Evolutionary conservation across 2,329 filamentous ascomycete genomes (phyloP).

Genomic region (Pseudonectria foliicola): DNA sequence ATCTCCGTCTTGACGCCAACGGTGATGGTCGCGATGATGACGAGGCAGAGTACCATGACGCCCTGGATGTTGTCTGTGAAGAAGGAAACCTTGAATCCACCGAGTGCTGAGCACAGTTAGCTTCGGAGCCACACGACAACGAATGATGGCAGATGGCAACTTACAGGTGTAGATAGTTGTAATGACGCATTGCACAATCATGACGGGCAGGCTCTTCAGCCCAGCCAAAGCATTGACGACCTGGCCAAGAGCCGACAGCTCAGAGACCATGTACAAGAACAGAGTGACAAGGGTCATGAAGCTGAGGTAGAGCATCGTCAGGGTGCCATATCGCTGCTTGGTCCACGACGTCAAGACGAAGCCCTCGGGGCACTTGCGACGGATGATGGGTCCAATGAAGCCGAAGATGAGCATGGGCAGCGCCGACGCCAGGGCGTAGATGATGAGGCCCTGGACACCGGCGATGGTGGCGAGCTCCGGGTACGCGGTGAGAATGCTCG

Average conservation of each 20-base stretch:
- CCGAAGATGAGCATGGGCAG: slow-evolving; percentile 71
- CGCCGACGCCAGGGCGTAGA: slow-evolving; percentile 67
- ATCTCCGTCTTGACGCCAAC: slow-evolving; percentile 70
- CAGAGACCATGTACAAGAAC: slow-evolving; percentile 81
- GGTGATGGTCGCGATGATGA: slow-evolving; percentile 71
- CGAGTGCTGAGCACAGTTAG: slow-evolving; percentile 50
- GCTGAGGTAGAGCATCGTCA: slow-evolving; percentile 66
- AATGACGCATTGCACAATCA: slow-evolving; percentile 70
- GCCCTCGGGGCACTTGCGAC: slow-evolving; percentile 71
- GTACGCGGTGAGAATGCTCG: slow-evolving; percentile 76
- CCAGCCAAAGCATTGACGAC: slow-evolving; percentile 69
- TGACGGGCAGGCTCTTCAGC: slow-evolving; percentile 63
- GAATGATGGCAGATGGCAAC: slow-evolving; percentile 10
- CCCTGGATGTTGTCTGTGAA: slow-evolving; percentile 78
- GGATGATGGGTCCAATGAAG: slow-evolving; percentile 66
- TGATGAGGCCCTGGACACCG: slow-evolving; percentile 69
- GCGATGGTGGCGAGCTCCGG: slow-evolving; percentile 73
- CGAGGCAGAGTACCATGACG: slow-evolving; percentile 65
- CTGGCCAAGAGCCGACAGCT: slow-evolving; percentile 74
- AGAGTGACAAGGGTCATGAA: slow-evolving; percentile 72
- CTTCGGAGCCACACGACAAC: background rate
- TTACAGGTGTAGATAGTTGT: slow-evolving; percentile 79
- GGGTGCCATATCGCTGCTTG: slow-evolving; percentile 64
- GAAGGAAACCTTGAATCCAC: slow-evolving; percentile 79
- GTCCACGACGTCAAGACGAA: slow-evolving; percentile 85